These are phyloP conservation scores for Plasmodium malariae DNA, from an alignment of 169 alveolate genomes.

Conservation along the genomic window DNA sequence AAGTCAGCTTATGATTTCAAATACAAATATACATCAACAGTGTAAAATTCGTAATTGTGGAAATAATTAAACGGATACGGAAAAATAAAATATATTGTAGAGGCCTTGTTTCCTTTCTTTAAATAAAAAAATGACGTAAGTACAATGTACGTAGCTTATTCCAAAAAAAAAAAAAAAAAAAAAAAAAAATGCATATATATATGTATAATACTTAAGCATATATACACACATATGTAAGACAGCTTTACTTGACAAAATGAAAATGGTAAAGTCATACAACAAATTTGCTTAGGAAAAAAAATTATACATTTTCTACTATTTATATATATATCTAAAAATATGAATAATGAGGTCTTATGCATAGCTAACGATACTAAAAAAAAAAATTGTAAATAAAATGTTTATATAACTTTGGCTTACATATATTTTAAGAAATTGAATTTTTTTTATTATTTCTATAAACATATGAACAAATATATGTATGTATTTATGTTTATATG, in stretches of 20 bases:
- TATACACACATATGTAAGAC: neutral
- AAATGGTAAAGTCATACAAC: too few species aligned
- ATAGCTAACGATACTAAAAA: neutral
- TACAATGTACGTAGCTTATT: neutral
- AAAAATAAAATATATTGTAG: neutral
- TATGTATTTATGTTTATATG: neutral
- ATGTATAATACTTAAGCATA: neutral
- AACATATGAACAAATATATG: neutral
- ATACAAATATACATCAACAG: too few species aligned
- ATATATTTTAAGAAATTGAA: slow-evolving; percentile 12
- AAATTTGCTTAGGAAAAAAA: neutral
- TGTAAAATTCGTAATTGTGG: too few species aligned
- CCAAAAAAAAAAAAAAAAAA: neutral
- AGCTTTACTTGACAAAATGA: too few species aligned
- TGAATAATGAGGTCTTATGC: neutral
- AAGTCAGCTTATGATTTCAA: too few species aligned
- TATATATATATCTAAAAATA: neutral
- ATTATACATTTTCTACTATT: neutral
- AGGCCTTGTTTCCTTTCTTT: too few species aligned
- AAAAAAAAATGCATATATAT: neutral
- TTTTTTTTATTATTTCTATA: slow-evolving; percentile 21
- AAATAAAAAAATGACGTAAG: too few species aligned
- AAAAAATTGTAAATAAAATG: neutral
- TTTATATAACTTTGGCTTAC: neutral
- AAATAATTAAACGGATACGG: neutral